Base-by-base conservation (phyloP, 495 filamentous ascomycete species). In the Hypoxylon fragiforme region DNA sequence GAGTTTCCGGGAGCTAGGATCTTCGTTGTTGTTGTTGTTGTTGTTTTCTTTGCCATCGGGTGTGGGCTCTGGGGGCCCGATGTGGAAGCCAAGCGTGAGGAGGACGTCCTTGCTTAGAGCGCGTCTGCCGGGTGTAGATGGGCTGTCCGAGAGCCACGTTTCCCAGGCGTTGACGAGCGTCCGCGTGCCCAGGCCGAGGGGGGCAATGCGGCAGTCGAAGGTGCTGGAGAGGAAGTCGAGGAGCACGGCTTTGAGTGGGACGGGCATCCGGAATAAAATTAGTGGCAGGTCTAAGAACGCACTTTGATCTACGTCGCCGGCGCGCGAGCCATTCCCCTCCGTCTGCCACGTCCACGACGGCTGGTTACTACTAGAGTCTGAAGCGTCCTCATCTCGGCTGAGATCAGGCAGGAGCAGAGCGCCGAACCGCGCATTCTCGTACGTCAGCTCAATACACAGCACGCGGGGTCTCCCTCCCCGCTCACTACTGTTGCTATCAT, bases 121-220 rank as follows among this genome's bases (percentile, higher is more conserved):
- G 0, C 57, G 43, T 19, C 51, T 62, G 0, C 43, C 19, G 1
- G 53, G 37, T 1, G 40, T 54, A 20, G 64, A 26, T 5, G 63
- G 63, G 15, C 54, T 60, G 5, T 68, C 38, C n/a, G 50, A 30
- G 18, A 75, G 58, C 75, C 76, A 79, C 2, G 53, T 31, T 40
- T 79, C 76, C 71, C 68, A 73, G 7, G 58, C 56, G 1, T 44
- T 31, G 2, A 75, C 54, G 7, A 79, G 57, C 1, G 69, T 73
- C 40, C 70, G 61, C 0, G 75, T 79, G 7, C 76, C 75, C 6
- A 78, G 50, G 7, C 66, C 60, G 12, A 77, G 58, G 15, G 73
- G 53, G 20, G 65, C 75, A 30, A 77, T 65, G 36, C 75, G 74
- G 44, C 74, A 77, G 67, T 79, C 76, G 42, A 78, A 79, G 2